phyloP scores from a whole-genome alignment of 257 asterid genomes.

The Echium plantagineum region DNA sequence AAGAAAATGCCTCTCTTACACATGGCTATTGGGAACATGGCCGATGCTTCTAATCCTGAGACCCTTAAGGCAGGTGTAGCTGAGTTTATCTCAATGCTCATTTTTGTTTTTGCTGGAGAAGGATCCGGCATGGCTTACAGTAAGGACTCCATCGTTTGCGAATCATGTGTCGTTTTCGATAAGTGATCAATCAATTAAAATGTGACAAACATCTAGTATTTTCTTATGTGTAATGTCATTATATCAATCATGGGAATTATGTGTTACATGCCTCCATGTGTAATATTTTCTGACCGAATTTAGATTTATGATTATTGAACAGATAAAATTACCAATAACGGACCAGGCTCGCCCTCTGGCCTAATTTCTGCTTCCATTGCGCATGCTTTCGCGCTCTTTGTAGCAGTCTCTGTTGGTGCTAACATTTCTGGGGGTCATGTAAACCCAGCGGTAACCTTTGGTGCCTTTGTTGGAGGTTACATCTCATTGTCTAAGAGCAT shows the following conservation, averaged over 20 bases:
- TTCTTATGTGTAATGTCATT: too few relatives aligned
- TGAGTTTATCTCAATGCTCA: constrained; percentile 72
- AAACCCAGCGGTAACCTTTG: constrained; percentile 78
- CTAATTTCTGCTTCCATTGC: constrained; percentile 52
- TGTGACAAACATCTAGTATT: too few relatives aligned
- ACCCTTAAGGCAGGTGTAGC: constrained; percentile 69
- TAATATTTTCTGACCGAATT: background rate
- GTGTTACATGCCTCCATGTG: background rate
- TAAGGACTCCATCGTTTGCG: constrained; percentile 8
- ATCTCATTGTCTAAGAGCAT: constrained; percentile 41
- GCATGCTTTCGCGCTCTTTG: constrained; percentile 72
- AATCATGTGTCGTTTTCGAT: background rate
- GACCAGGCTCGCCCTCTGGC: constrained; percentile 57
- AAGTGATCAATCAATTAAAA: background rate
- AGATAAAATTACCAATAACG: constrained; percentile 56
- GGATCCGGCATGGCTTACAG: constrained; percentile 93
- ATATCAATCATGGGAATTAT: too few relatives aligned
- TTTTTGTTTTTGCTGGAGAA: constrained; percentile 71
- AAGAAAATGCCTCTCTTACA: constrained; percentile 48
- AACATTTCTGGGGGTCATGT: constrained; percentile 82
- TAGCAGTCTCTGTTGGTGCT: constrained; percentile 71
- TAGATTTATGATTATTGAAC: background rate
- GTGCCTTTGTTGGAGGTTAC: constrained; percentile 75
- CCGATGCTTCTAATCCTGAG: constrained; percentile 59
- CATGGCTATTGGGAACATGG: constrained; percentile 49